Evolutionary conservation across 2,329 filamentous ascomycete species (phyloP).

Genomic region (Sclerotinia subarctica): DNA sequence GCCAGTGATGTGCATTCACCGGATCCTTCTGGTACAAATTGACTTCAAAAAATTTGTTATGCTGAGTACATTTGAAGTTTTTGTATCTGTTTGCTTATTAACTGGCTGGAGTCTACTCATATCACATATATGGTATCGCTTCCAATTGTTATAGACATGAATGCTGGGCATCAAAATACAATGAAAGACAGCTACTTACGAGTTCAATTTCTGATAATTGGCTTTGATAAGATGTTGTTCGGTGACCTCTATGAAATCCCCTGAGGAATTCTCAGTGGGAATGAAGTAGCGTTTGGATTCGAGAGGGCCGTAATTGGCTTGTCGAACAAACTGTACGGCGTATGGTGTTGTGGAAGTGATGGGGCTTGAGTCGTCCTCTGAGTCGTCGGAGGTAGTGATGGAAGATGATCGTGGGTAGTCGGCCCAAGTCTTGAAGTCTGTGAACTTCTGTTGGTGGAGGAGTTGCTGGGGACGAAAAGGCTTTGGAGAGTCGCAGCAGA

Average conservation of each 20-base stretch:
- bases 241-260: constrained; percentile 38
- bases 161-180: too few species aligned
- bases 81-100: constrained; percentile 42
- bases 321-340: constrained; percentile 45
- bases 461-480: not conserved
- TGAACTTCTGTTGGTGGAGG: constrained; percentile 2
- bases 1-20: constrained; percentile 46
- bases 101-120: not conserved
- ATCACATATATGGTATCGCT: not conserved
- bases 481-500: not conserved
- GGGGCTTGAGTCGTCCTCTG: not conserved
- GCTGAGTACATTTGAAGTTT: constrained; percentile 45
- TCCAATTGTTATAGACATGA: not conserved
- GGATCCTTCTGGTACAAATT: constrained; percentile 50
- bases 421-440: not conserved
- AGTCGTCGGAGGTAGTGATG: not conserved
- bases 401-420: not conserved
- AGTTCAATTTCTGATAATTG: constrained; percentile 47
- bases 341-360: constrained; percentile 13
- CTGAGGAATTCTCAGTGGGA: constrained; percentile 17
- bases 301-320: constrained; percentile 46
- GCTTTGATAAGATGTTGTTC: constrained; percentile 43
- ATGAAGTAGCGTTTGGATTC: constrained; percentile 47
- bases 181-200: constrained; percentile 36
- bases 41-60: constrained; percentile 49